Evolutionary conservation across 345 rosid genomes (phyloP).

Genomic region (Melastoma malabathricum): DNA sequence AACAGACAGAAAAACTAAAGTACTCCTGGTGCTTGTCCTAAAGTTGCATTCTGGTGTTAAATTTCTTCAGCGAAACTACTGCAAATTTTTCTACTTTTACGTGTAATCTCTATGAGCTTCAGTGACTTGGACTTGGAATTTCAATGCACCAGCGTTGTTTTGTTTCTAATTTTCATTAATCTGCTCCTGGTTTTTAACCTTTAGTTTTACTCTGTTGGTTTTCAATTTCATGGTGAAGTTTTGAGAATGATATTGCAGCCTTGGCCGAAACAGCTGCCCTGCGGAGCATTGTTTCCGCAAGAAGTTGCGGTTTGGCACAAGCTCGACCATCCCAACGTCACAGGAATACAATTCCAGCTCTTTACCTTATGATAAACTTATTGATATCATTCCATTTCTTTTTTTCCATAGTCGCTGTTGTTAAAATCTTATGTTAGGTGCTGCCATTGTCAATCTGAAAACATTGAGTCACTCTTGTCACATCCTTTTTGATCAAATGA

Average conservation of each 20-base stretch:
- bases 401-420: background rate
- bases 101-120: too few species aligned
- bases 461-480: too few species aligned
- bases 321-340: slow-evolving; percentile 84
- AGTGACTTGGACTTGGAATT: too few species aligned
- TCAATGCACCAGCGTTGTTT: too few species aligned
- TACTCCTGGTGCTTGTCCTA: too few species aligned
- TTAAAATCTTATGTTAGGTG: background rate
- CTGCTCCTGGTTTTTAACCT: background rate
- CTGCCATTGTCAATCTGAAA: too few species aligned
- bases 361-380: background rate
- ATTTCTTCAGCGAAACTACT: too few species aligned
- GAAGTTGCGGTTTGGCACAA: slow-evolving; percentile 98
- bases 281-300: slow-evolving; percentile 64
- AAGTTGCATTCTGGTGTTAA: too few species aligned
- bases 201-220: slow-evolving; percentile 1
- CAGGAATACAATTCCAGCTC: slow-evolving; percentile 32
- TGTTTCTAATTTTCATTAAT: too few species aligned
- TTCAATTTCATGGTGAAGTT: slow-evolving; percentile 51
- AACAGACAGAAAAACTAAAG: too few species aligned
- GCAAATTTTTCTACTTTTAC: too few species aligned
- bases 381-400: background rate
- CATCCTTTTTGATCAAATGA: too few species aligned
- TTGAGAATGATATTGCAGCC: slow-evolving; percentile 47
- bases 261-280: slow-evolving; percentile 60